Evolutionary conservation across 495 filamentous ascomycete genomes (phyloP).

Genomic region (Xylaria flabelliformis): DNA sequence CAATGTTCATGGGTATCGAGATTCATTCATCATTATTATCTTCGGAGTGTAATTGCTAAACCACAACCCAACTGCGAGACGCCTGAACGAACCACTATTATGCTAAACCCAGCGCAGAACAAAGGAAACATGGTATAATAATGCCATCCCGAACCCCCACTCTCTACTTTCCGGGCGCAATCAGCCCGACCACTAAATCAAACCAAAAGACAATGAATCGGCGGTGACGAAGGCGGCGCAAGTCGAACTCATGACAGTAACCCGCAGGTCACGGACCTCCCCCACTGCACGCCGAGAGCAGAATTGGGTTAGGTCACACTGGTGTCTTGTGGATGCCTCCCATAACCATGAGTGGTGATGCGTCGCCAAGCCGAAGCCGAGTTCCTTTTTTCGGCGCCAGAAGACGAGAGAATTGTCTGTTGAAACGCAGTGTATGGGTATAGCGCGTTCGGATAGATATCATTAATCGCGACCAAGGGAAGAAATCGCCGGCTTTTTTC

Average conservation of each 20-base stretch:
- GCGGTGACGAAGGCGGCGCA: background rate
- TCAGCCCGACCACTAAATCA: background rate
- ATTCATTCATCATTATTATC: constrained; percentile 28
- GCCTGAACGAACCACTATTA: constrained; percentile 13
- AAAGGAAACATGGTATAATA: constrained; percentile 18
- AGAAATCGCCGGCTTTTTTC: constrained; percentile 9
- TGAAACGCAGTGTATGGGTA: constrained; percentile 18
- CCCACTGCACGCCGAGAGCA: constrained; percentile 4
- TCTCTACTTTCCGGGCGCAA: background rate
- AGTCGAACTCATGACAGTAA: background rate
- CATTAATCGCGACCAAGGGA: constrained; percentile 3
- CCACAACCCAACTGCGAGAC: constrained; percentile 19
- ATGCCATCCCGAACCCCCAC: background rate
- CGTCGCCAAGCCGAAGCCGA: constrained; percentile 11
- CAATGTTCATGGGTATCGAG: constrained; percentile 3
- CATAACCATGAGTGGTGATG: background rate
- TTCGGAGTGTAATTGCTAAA: background rate
- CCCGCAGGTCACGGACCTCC: background rate
- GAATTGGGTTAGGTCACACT: background rate
- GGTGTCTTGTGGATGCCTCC: background rate
- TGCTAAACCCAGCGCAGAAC: constrained; percentile 20
- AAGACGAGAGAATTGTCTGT: background rate
- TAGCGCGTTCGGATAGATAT: constrained; percentile 13
- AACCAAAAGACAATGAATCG: background rate
- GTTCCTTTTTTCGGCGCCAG: constrained; percentile 1